Evolutionary conservation across 805 yeast genomes (phyloP).

Genomic region (Wickerhamomyces alni): DNA sequence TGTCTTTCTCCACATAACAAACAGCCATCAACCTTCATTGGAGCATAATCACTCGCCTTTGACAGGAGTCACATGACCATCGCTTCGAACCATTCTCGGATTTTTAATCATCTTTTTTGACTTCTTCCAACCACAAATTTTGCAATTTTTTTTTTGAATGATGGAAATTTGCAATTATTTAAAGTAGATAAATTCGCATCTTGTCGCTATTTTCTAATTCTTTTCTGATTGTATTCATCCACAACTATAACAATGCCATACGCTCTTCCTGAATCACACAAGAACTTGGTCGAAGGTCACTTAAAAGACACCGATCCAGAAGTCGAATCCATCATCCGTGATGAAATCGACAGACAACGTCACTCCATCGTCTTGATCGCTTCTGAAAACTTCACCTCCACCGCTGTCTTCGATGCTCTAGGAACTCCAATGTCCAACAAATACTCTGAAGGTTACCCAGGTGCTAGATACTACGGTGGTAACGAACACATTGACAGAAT

Average conservation of each 20-base stretch:
- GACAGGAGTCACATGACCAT: too few relatives aligned
- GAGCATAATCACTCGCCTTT: too few relatives aligned
- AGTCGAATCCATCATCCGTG: slow-evolving; percentile 68
- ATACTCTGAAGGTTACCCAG: slow-evolving; percentile 98
- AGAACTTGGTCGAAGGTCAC: slow-evolving; percentile 1
- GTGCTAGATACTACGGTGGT: slow-evolving; percentile 97
- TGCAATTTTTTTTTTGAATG: too few relatives aligned
- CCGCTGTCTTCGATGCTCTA: slow-evolving; percentile 87
- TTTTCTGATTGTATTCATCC: neutral
- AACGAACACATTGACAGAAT: slow-evolving; percentile 90
- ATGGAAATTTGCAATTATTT: too few relatives aligned
- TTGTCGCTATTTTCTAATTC: neutral
- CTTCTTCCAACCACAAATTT: too few relatives aligned
- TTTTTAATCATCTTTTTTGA: too few relatives aligned
- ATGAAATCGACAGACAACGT: slow-evolving; percentile 81
- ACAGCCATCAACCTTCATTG: too few relatives aligned
- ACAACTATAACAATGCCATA: neutral
- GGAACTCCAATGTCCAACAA: slow-evolving; percentile 98
- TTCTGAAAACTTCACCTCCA: slow-evolving; percentile 93
- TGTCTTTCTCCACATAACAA: too few relatives aligned
- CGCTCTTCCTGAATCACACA: slow-evolving; percentile 1
- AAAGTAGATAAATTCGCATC: too few relatives aligned
- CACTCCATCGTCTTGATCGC: slow-evolving; percentile 91
- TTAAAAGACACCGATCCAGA: slow-evolving; percentile 70
- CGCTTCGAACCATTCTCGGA: too few relatives aligned